Conservation (phyloP, 352 stramenopile genomes). For the Pythium myriotylum region DNA sequence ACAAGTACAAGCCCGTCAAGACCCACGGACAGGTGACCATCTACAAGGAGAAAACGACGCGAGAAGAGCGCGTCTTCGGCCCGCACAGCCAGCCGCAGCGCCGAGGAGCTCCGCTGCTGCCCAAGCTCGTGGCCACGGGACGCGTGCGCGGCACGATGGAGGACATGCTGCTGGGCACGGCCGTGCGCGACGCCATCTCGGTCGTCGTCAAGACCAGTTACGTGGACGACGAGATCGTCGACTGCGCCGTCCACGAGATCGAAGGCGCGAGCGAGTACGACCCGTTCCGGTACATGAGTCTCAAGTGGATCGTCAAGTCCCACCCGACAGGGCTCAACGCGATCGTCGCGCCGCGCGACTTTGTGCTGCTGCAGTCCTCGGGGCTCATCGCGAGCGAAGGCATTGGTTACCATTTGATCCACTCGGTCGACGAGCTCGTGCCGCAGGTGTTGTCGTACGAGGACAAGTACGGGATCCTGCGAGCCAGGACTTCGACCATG, state of each 20-base stretch:
- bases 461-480: constrained; percentile 35
- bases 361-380: constrained; percentile 17
- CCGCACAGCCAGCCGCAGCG: constrained; percentile 13
- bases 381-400: constrained; percentile 12
- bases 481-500: constrained; percentile 42
- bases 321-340: constrained; percentile 6
- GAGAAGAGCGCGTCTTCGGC: constrained; percentile 12
- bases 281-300: constrained; percentile 20
- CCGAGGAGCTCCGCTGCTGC: constrained; percentile 2
- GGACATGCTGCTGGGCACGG: constrained; percentile 42
- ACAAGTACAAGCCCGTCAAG: constrained; percentile 55
- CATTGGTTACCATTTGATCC: constrained; percentile 46
- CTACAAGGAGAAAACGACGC: constrained; percentile 38
- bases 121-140: constrained; percentile 25
- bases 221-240: constrained; percentile 49
- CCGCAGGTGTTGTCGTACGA: constrained; percentile 36
- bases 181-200: constrained; percentile 41
- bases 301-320: constrained; percentile 32
- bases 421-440: constrained; percentile 39
- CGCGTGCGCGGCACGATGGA: constrained; percentile 21
- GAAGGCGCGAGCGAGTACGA: constrained; percentile 33
- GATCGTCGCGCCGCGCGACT: constrained; percentile 18
- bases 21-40: constrained; percentile 47
- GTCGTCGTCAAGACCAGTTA: constrained; percentile 56
- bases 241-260: constrained; percentile 47